These are phyloP conservation scores for Mycena polygramma DNA, from an alignment of 768 basidiomycete genomes.

Conservation along the genomic window DNA sequence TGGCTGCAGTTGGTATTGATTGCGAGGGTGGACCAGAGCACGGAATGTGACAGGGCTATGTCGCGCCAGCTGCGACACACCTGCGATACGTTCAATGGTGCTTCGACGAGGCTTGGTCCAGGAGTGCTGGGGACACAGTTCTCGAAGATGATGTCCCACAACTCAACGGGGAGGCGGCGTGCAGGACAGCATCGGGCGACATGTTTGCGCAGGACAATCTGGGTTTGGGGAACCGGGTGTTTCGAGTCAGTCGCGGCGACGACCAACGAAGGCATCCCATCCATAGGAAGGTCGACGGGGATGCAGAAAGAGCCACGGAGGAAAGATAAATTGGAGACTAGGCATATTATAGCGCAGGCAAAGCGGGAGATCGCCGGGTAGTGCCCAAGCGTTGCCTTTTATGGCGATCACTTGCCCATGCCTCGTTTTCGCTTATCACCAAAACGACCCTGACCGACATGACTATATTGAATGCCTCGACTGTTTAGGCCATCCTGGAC, in stretches of 20 bases:
- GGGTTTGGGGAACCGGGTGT: slow-evolving; percentile 11
- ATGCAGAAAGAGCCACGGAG: not conserved
- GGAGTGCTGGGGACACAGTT: not conserved
- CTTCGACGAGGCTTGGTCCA: slow-evolving; percentile 15
- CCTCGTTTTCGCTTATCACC: too few relatives aligned
- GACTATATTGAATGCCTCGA: too few relatives aligned
- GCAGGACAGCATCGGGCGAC: slow-evolving; percentile 25
- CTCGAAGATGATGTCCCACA: slow-evolving; percentile 33
- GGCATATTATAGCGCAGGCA: too few relatives aligned
- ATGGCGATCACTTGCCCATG: too few relatives aligned
- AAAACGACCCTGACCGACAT: too few relatives aligned
- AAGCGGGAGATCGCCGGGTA: too few relatives aligned
- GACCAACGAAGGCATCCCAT: slow-evolving; percentile 19
- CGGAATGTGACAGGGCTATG: slow-evolving; percentile 25
- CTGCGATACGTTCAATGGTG: slow-evolving; percentile 33
- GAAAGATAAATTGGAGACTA: not conserved
- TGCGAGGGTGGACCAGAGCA: slow-evolving; percentile 24
- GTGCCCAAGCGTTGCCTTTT: too few relatives aligned
- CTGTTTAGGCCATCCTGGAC: too few relatives aligned
- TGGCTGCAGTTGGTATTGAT: slow-evolving; percentile 20
- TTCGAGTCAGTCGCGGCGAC: not conserved
- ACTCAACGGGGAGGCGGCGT: slow-evolving; percentile 30
- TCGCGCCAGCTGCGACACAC: slow-evolving; percentile 32
- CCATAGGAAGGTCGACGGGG: not conserved
- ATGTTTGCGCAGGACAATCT: slow-evolving; percentile 18